Base-by-base conservation (phyloP, 192 early-diverging fungal genomes). In the Chytriomyces confervae region DNA sequence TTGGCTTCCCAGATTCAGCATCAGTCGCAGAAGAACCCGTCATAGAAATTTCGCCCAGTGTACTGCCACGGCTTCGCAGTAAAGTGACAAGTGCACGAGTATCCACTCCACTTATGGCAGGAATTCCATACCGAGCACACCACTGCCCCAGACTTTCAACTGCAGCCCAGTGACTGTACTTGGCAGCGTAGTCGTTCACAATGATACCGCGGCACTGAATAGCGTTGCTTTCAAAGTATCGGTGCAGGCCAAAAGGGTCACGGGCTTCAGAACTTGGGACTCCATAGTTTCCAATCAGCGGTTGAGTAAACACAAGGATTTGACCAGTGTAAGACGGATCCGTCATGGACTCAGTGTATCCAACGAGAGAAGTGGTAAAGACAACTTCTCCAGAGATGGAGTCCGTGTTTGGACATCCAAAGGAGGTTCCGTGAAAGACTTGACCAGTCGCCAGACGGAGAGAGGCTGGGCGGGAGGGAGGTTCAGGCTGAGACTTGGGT, bases 281-380 rank as follows among this genome's bases (percentile, higher is more conserved):
- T 77, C 96, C 96, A 82, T 98, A 97, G 89, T 98, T 98, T 81
- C 96, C 96, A 78, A 97, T 91, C 51, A 98, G 84, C 27, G 96
- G 96, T 81, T 96, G 95, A n/a, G 96, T 96, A 69, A 98, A 96
- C 6, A 95, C 94, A 27, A 98, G 89, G 69, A 98, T 95, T 86
- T 98, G 96, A 51, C 96, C 96, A 50, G 84, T 86, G 84, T 98
- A 98, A n/a, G 95, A 97, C 7, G 96, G 96, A 78, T 98, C 96
- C 62, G 95, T 97, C 95, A 98, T 95, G 6, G 94, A 95, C 83
- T 98, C 96, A 13, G 96, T 95, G 85, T 98, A 98, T 44, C 96
- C 96, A 13, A 97, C 97, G 62, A 96, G 79, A 8, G 94, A 93
- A 0, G 96, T 97, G 44, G 97, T 97, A 78, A 98, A 98, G 20